Conservation (phyloP, 805 yeast genomes). For the Metschnikowia arizonensis region DNA sequence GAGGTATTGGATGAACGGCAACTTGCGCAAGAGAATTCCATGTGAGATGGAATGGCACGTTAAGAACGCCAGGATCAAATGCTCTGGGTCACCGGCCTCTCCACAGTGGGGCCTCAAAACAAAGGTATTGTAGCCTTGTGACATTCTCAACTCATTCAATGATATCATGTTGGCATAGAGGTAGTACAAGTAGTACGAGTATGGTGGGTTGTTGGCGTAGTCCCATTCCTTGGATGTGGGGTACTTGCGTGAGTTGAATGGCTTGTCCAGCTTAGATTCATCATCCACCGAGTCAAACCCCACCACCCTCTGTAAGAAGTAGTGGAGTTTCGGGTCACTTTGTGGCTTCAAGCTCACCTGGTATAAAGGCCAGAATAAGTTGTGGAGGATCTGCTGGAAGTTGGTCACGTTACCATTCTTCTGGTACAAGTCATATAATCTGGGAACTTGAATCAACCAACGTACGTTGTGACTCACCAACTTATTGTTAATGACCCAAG, state of each 20-base stretch:
- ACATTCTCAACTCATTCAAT: constrained; percentile 76
- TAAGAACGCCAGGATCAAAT: constrained; percentile 82
- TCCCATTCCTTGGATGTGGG: constrained; percentile 89
- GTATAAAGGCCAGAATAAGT: constrained; percentile 82
- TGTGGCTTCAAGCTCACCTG: constrained; percentile 85
- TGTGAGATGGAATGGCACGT: constrained; percentile 92
- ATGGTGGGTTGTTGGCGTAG: constrained; percentile 83
- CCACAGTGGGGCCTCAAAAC: constrained; percentile 98
- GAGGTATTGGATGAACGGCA: constrained; percentile 91
- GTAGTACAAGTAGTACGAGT: constrained; percentile 90
- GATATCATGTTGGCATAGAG: constrained; percentile 82
- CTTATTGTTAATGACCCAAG: constrained; percentile 93
- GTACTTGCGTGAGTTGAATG: constrained; percentile 66
- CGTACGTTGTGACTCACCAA: constrained; percentile 89
- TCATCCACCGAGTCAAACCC: constrained; percentile 99
- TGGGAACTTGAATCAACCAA: constrained; percentile 94
- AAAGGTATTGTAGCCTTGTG: constrained; percentile 77
- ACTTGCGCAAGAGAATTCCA: constrained; percentile 87
- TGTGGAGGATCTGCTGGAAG: constrained; percentile 74
- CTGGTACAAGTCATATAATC: constrained; percentile 87
- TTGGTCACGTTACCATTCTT: constrained; percentile 61
- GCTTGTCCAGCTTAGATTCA: constrained; percentile 86
- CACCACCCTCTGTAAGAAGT: constrained; percentile 87
- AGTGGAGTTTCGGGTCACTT: constrained; percentile 84
- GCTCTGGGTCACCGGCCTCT: constrained; percentile 99